Evolutionary conservation across 148 eudicot genomes (phyloP).

Genomic region (Oxyria digyna): DNA sequence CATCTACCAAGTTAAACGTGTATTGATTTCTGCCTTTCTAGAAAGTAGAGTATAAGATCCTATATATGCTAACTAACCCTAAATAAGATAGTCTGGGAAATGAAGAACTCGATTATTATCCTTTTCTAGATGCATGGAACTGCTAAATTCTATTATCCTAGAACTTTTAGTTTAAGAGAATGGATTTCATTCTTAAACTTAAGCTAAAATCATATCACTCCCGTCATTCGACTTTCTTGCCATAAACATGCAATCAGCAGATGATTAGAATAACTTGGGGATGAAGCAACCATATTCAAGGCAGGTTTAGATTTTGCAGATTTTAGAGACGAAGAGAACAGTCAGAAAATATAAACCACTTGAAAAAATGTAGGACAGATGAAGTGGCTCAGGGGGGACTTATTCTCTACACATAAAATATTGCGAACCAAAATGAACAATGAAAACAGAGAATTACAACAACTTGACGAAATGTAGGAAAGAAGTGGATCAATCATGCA

Average conservation of each 20-base stretch:
- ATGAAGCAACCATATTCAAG: background rate
- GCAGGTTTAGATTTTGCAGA: background rate
- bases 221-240: background rate
- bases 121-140: background rate
- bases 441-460: background rate
- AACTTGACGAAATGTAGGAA: background rate
- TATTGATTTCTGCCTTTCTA: too few species aligned
- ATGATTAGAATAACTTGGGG: background rate
- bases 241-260: background rate
- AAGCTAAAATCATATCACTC: background rate
- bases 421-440: background rate
- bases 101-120: background rate
- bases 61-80: too few species aligned
- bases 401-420: background rate
- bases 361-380: too few species aligned
- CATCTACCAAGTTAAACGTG: too few species aligned
- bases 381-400: too few species aligned
- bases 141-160: background rate
- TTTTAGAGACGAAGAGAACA: background rate
- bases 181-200: background rate
- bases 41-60: too few species aligned
- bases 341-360: too few species aligned
- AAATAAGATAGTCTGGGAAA: too few species aligned
- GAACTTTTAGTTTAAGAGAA: background rate
- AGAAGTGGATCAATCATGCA: background rate